Conservation (phyloP, 2,329 filamentous ascomycete genomes). For the Helotiales sp. region DNA sequence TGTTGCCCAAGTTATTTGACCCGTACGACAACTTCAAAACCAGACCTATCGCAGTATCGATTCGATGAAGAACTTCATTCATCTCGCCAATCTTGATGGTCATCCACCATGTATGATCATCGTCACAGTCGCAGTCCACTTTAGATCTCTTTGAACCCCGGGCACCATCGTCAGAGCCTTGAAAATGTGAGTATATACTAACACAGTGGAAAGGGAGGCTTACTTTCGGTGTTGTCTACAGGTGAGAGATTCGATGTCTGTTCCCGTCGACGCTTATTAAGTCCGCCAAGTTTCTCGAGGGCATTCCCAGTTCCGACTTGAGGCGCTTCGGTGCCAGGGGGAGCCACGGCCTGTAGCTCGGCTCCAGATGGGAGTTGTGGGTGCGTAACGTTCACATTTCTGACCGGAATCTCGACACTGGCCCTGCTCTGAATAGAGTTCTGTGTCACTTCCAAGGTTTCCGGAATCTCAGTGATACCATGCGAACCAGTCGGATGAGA, state of each 20-base stretch:
- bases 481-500: background rate
- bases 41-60: conserved; percentile 11
- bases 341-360: background rate
- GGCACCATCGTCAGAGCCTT: conserved; percentile 6
- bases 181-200: background rate
- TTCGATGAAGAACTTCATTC: conserved; percentile 11
- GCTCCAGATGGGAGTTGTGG: background rate
- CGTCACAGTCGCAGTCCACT: conserved; percentile 11
- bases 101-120: conserved; percentile 8
- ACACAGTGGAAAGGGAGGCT: conserved; percentile 2
- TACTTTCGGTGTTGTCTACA: conserved; percentile 1
- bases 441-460: background rate
- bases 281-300: background rate
- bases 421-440: background rate
- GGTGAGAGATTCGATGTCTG: conserved; percentile 2
- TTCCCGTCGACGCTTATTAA: conserved; percentile 4
- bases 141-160: conserved; percentile 11
- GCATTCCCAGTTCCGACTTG: background rate
- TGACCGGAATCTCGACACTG: background rate
- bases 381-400: background rate
- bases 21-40: conserved; percentile 3
- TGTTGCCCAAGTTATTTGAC: background rate
- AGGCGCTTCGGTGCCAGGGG: background rate
- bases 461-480: background rate
- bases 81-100: conserved; percentile 8